These are phyloP conservation scores for Colletotrichum karsti DNA, from an alignment of 2,329 filamentous ascomycete genomes.

Conservation along the genomic window DNA sequence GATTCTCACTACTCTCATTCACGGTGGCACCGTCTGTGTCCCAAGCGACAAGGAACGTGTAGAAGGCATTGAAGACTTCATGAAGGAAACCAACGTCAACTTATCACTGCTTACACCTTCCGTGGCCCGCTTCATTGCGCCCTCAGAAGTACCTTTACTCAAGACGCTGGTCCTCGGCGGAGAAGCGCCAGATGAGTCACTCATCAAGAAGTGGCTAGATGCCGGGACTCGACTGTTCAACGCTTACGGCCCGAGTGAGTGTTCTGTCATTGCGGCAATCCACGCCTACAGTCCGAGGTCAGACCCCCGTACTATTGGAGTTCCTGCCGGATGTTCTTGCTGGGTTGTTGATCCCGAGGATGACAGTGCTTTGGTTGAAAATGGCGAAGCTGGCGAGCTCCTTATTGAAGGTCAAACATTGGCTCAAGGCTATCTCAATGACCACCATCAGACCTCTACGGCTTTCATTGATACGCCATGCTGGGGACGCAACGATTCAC, in stretches of 20 bases:
- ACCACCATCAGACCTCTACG: conserved; percentile 51
- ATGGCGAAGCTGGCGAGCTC: conserved; percentile 45
- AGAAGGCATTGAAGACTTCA: conserved; percentile 17
- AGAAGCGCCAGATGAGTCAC: neutral
- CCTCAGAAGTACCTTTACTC: neutral
- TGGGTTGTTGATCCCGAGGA: conserved; percentile 43
- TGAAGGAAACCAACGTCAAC: neutral
- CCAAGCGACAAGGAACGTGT: conserved; percentile 46
- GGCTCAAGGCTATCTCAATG: conserved; percentile 57
- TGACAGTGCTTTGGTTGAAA: conserved; percentile 36
- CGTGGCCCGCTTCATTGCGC: conserved; percentile 9
- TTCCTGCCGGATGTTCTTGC: conserved; percentile 26
- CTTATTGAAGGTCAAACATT: conserved; percentile 52
- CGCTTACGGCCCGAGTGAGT: conserved; percentile 38
- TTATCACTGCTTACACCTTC: conserved; percentile 13
- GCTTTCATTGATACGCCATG: conserved; percentile 51
- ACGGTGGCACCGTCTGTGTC: conserved; percentile 49
- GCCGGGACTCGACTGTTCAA: conserved; percentile 32
- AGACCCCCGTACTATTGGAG: conserved; percentile 29
- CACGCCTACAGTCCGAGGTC: neutral
- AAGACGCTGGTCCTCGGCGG: conserved; percentile 12
- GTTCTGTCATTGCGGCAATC: conserved; percentile 57
- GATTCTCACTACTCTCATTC: conserved; percentile 44
- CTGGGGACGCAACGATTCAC: conserved; percentile 39
- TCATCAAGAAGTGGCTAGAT: conserved; percentile 33